Base-by-base conservation (phyloP, 495 filamentous ascomycete genomes). In the Aspergillus coremiiformis region DNA sequence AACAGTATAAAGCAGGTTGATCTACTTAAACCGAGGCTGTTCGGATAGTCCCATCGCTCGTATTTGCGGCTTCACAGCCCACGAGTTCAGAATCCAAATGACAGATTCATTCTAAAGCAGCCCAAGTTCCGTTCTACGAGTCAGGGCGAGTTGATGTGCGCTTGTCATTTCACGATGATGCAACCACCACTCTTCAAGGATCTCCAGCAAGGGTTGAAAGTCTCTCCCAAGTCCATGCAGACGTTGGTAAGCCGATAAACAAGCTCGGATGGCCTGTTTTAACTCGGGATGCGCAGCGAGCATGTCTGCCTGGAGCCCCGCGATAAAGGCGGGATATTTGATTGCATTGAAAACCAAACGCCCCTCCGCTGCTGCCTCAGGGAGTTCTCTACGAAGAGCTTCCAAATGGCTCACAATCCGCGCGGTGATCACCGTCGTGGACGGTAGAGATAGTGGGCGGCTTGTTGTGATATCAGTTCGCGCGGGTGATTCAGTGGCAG, bases 111-210 rank as follows among this genome's bases (percentile, higher is more conserved):
- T n/a, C 61, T 33, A 71, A 21, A 66, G 30, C 19, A 69, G 41
- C 3, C 65, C 68, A 47, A 68, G 53, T 39, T 71, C 68, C 5
- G 68, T 12, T 5, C 52, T 62, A 33, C 49, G 58, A 14, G 27
- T 32, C 11, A 55, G 49, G 4, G 68, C 68, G 7, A 69, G 41
- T 10, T 61, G 41, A 47, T 71, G 46, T 7, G 66, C 55, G 47
- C 41, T 60, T 1, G 58, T 41, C 15, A 26, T 46, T 3, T 51
- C 43, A 30, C 60, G 54, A 11, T 51, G 39, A 12, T 33, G 41
- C 17, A 44, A 24, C 68, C 68, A 71, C 44, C 64, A 51, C 26
- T 65, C 65, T 19, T 68, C 60, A n/a, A 71, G 44, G 15, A 71
- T 30, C 9, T 53, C 53, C 11, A 61, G 32, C 7, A 71, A 19